Percentiles rank a stretch among this genome's conserved stretches.
These are phyloP conservation scores for Phytophthora citricola DNA, from an alignment of 352 stramenopile genomes.

Conservation along the genomic window DNA sequence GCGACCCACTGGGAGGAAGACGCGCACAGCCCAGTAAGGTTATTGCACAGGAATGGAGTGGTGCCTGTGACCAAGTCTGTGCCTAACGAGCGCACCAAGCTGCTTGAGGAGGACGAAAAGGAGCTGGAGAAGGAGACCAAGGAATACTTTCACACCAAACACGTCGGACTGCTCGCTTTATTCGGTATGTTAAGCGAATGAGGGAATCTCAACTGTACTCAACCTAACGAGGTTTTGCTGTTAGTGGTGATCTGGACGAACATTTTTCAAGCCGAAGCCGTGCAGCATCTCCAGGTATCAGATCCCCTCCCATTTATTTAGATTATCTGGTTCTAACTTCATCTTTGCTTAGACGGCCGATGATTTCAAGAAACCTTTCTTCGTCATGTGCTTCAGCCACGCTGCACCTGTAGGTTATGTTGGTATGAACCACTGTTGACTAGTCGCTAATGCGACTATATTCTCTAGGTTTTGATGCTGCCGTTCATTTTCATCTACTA, in stretches of 20 bases:
- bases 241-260: conserved; percentile 37
- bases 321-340: not conserved
- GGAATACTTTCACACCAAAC: conserved; percentile 28
- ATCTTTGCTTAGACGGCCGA: conserved; percentile 12
- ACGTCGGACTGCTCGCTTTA: conserved; percentile 25
- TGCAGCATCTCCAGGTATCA: conserved; percentile 38
- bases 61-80: conserved; percentile 23
- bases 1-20: conserved; percentile 16
- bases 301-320: not conserved
- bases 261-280: conserved; percentile 38
- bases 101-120: conserved; percentile 21
- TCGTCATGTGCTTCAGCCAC: conserved; percentile 64
- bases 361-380: conserved; percentile 51
- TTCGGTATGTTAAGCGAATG: conserved; percentile 8
- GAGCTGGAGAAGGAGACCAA: conserved; percentile 23
- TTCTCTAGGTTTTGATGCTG: conserved; percentile 20
- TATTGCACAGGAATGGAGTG: conserved; percentile 20
- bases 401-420: conserved; percentile 31
- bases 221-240: conserved; percentile 1
- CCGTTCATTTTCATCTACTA: conserved; percentile 43
- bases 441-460: not conserved
- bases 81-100: conserved; percentile 31
- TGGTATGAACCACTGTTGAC: not conserved
- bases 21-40: conserved; percentile 20
- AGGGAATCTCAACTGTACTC: not conserved